Base-by-base conservation (phyloP, 2,329 filamentous ascomycete genomes). In the Penicillium sp. region DNA sequence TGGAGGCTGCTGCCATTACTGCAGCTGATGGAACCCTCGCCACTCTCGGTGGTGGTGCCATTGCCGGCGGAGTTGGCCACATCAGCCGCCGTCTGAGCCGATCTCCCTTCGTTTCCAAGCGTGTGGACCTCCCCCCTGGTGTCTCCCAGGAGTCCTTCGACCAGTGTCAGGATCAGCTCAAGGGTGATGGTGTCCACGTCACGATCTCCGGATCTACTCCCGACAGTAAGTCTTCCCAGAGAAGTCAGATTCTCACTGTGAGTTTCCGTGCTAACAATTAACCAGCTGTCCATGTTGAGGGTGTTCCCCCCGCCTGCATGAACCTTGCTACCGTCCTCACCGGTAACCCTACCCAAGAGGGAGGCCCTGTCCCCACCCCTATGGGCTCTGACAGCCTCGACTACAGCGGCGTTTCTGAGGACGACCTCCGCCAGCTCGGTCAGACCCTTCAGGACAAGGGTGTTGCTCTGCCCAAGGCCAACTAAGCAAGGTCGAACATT, bases 291-390 rank as follows among this genome's bases (percentile, higher is more conserved):
- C 48, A 27, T 10, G 38, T 45, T 24, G 52, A 53, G 10, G 34
- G 32, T 14, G 44, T 55, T 40, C 52, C 55, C 13, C 18, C 55
- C 11, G 51, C 55, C 9, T 58, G 52, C 38, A 57, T 55, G 55
- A 47, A 53, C 21, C 49, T 58, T 27, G 52, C 55, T 24, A 55
- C 52, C 32, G 55, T 58, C 3, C 13, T 55, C 14, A 13, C 32
- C 16, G 27, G 40, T 9, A 5, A 54, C 3, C 46, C 52, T 27
- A 18, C 52, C 22, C 46, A 50, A 34, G 42, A 40, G 13, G 52
- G 52, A 13, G 52, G 52, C 18, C 52, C 52, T 11, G 22, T 46
- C n/a, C 52, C 52, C 1, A 42, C 22, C 27, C 46, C 52, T 9
- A 49, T 49, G 47, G 47, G 47, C n/a, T 42, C 36, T 10, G 47